Evolutionary conservation across 257 asterid species (phyloP).

Genomic region (Petunia axillaris): DNA sequence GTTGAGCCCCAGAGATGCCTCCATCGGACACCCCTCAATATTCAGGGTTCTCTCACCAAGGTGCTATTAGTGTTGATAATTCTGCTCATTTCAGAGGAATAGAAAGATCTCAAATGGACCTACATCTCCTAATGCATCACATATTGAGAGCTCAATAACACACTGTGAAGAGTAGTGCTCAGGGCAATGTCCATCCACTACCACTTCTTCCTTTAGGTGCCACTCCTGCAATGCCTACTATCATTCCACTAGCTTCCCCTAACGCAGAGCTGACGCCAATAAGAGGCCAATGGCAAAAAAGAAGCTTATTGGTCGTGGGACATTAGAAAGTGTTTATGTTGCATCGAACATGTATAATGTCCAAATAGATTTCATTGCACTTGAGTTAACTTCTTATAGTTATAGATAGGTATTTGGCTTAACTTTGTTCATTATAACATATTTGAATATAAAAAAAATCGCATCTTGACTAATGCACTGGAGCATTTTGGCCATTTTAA

Average conservation of each 20-base stretch:
- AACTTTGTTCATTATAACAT: no score
- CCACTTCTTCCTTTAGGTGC: conserved; percentile 77
- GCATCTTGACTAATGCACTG: conserved; percentile 30
- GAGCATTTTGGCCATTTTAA: no score
- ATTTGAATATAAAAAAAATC: conserved; percentile 65
- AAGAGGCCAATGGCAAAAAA: conserved; percentile 74
- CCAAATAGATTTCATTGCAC: background rate
- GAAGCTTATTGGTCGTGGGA: conserved; percentile 87
- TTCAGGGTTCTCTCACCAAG: conserved; percentile 35
- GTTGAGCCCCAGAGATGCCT: conserved; percentile 70
- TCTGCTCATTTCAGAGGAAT: conserved; percentile 43
- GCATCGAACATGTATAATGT: conserved; percentile 72
- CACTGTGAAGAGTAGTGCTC: conserved; percentile 49
- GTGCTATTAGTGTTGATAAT: conserved; percentile 41
- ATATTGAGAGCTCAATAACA: conserved; percentile 27
- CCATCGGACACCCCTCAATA: conserved; percentile 40
- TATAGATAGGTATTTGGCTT: conserved; percentile 50
- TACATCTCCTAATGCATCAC: conserved; percentile 37
- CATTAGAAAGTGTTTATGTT: conserved; percentile 81
- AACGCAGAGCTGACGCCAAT: conserved; percentile 48
- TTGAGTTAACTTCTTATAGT: conserved; percentile 43
- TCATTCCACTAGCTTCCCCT: conserved; percentile 39
- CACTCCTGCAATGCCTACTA: conserved; percentile 40
- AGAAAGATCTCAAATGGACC: conserved; percentile 35
- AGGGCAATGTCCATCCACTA: conserved; percentile 62